phyloP scores from a whole-genome alignment of 331 rosid genomes.

The Spiraea crenata region DNA sequence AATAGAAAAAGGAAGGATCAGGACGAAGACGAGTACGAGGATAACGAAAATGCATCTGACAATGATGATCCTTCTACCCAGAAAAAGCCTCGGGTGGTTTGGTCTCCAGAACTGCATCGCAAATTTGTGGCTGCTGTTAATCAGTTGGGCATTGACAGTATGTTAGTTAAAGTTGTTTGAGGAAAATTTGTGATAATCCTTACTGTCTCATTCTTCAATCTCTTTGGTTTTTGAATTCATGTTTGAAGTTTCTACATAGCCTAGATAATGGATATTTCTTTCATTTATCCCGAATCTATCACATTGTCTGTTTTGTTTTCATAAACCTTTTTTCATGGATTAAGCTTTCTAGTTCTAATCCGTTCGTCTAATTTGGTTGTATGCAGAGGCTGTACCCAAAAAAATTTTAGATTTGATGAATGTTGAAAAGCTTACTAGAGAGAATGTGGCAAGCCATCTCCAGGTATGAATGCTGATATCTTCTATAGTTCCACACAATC shows the following conservation, averaged over 20 bases:
- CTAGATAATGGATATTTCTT: not conserved
- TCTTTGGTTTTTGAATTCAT: not conserved
- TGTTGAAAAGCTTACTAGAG: slow-evolving; percentile 92
- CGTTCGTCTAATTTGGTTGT: slow-evolving; percentile 13
- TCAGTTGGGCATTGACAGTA: slow-evolving; percentile 95
- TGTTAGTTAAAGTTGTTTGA: slow-evolving; percentile 23
- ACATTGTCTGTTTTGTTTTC: not conserved
- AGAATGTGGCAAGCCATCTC: slow-evolving; percentile 98
- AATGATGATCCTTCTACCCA: slow-evolving; percentile 70
- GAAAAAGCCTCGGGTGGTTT: slow-evolving; percentile 97
- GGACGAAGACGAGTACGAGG: slow-evolving; percentile 70
- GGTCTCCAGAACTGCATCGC: slow-evolving; percentile 95
- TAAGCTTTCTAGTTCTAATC: not conserved
- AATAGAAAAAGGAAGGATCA: slow-evolving; percentile 81
- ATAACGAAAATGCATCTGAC: slow-evolving; percentile 62
- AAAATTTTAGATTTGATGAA: slow-evolving; percentile 95
- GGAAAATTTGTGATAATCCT: not conserved
- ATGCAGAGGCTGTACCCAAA: slow-evolving; percentile 97
- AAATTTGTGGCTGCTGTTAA: slow-evolving; percentile 92
- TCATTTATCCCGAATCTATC: not conserved
- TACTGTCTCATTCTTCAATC: not conserved
- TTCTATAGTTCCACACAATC: slow-evolving; percentile 17
- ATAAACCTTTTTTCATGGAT: not conserved
- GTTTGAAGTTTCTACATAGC: not conserved
- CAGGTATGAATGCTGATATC: slow-evolving; percentile 53